Base-by-base conservation (phyloP, 2,329 filamentous ascomycete species). In the Podosphaera aphanis region DNA sequence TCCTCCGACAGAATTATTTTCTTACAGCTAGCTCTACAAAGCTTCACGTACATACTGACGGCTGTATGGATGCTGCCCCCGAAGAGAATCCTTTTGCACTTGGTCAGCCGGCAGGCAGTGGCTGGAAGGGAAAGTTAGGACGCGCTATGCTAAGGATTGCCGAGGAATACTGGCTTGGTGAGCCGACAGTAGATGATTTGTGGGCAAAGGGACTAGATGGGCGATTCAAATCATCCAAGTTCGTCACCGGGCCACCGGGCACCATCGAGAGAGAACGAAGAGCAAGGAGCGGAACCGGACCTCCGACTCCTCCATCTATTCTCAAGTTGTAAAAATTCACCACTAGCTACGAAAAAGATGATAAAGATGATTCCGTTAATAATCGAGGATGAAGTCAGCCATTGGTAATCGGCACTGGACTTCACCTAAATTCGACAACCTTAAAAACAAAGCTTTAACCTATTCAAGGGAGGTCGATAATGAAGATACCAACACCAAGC, bases 121-220 rank as follows among this genome's bases (percentile, higher is more conserved):
- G 85, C 16, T 85, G 81, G 73, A 71, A 71, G 59, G 86, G 85
- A 29, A 77, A 74, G 55, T 57, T 92, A 10, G 86, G 85, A n/a
- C 71, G 86, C 44, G 58, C 71, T 27, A 82, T 94, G 81, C 69
- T 93, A 23, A 70, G 69, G 8, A 67, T 83, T 20, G 80, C 80
- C 35, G 73, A 72, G 52, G 69, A 68, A 47, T 94, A 92, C 64
- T 94, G 86, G 85, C 66, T 93, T 15, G 81, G 80, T 49, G 73
- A 73, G 47, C 66, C 72, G 48, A 61, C 55, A 1, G 67, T 74
- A 50, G 70, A 77, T 43, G 74, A 76, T 49, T n/a, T n/a, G 8
- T 90, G 82, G 82, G 70, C 77, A 56, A 68, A 71, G 41, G 71
- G 68, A 8, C 66, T 77, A 52, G 67, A 70, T 50, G 70, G 71